Evolutionary conservation across 129 eudicot species (phyloP).

Genomic region (Flaveria robusta): DNA sequence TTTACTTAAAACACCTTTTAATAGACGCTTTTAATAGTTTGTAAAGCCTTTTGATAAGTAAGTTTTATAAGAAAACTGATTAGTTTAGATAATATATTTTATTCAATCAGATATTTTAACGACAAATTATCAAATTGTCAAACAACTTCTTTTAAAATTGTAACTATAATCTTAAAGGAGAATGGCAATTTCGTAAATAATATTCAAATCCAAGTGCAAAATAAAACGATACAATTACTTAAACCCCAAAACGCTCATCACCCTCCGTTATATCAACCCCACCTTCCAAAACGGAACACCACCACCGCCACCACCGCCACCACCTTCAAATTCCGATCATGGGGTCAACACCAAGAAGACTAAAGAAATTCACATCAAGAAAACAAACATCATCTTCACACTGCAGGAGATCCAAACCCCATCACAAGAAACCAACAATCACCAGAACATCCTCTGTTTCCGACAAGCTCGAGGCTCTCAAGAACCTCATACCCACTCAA

Average conservation of each 20-base stretch:
- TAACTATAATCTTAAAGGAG: neutral
- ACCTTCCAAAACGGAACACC: conserved; percentile 20
- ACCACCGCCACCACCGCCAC: neutral
- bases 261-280: conserved; percentile 15
- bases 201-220: conserved; percentile 27
- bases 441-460: conserved; percentile 46
- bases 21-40: too few species aligned
- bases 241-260: conserved; percentile 46
- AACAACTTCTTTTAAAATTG: too few species aligned
- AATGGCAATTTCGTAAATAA: conserved; percentile 53
- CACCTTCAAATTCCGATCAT: conserved; percentile 30
- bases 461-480: conserved; percentile 75
- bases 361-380: conserved; percentile 31
- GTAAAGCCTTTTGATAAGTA: too few species aligned
- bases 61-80: too few species aligned
- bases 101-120: too few species aligned
- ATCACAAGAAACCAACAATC: conserved; percentile 4
- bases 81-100: too few species aligned
- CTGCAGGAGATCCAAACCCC: conserved; percentile 28
- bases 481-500: conserved; percentile 62
- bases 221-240: conserved; percentile 39
- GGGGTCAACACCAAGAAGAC: conserved; percentile 59
- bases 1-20: too few species aligned
- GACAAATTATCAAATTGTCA: too few species aligned
- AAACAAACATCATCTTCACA: conserved; percentile 35